Base-by-base conservation (phyloP, 306 rosid species). In the Abrus pulchellus region DNA sequence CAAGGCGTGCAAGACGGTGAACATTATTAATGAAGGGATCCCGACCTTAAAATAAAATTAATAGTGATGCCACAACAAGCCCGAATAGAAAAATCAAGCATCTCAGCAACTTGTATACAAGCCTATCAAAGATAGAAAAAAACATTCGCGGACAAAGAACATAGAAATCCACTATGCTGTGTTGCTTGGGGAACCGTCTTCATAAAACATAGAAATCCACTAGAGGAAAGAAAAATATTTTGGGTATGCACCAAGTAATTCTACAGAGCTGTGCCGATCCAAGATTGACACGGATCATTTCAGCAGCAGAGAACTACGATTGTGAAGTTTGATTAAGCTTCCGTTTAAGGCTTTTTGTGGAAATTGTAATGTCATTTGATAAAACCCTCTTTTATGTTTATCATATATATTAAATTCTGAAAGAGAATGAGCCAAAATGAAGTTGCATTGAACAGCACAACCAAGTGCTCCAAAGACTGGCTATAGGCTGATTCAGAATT, bases 401-500 rank as follows among this genome's bases (percentile, higher is more conserved):
- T 7, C 28, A 4, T 9, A 28, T 28, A 5, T 9, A 30, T 28
- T 49, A 49, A 70, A 70, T 13, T 7, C 14, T 32, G 28, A 41
- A 66, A 54, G 75, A 29, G 53, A n/a, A 53, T 27, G 32, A 43
- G 30, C 9, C 32, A 13, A 41, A 50, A 62, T 62, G 43, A 62
- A 49, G 72, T 44, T 57, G 57, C 81, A 44, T 48, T 10, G 57
- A 76, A 75, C 4, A 38, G 28, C 50, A 77, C 4, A 65, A 44
- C 63, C 40, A 60, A 34, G 36, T 70, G 53, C 60, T 64, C 4
- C 45, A 5, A 6, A 54, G 54, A 57, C 20, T 72, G 55, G 72
- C 28, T 43, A 28, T 12, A 62, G 68, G 59, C 50, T 47, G 45
- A 47, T 33, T 13, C 27, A 40, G 7, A 52, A 29, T 62, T 32